Evolutionary conservation across 805 yeast species (phyloP).

Genomic region (Starmerella kuoi): DNA sequence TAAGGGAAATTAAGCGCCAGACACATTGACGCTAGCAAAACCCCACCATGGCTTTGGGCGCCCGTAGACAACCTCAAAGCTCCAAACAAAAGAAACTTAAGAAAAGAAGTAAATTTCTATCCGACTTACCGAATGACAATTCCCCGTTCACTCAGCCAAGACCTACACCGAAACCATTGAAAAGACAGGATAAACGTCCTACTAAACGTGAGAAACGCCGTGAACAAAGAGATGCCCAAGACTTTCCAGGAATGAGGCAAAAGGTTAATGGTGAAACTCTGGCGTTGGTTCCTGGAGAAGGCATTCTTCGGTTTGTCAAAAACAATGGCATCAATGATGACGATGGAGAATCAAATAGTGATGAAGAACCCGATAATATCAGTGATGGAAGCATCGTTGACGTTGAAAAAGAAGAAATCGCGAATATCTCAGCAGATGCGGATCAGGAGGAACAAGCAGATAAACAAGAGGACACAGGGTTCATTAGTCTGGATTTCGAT

Average conservation of each 20-base stretch:
- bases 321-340: neutral
- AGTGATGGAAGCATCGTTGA: no score
- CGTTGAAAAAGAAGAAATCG: neutral
- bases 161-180: neutral
- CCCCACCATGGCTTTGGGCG: neutral
- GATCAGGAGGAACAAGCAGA: neutral
- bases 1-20: no score
- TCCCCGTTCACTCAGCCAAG: neutral
- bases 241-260: conserved; percentile 9
- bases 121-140: neutral
- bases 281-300: conserved; percentile 3
- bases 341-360: no score
- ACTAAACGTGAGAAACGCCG: neutral
- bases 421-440: neutral
- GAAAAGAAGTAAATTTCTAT: neutral
- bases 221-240: neutral
- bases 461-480: conserved; percentile 1
- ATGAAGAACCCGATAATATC: no score
- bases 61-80: neutral
- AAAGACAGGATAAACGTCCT: neutral
- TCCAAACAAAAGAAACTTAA: neutral
- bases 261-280: neutral
- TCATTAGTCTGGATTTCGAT: conserved; percentile 11
- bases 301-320: conserved; percentile 3
- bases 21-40: no score